Evolutionary conservation across 2,329 filamentous ascomycete species (phyloP), one percentile per base, ranked within the genome.

Genomic region (Ceratocystis destructans): DNA sequence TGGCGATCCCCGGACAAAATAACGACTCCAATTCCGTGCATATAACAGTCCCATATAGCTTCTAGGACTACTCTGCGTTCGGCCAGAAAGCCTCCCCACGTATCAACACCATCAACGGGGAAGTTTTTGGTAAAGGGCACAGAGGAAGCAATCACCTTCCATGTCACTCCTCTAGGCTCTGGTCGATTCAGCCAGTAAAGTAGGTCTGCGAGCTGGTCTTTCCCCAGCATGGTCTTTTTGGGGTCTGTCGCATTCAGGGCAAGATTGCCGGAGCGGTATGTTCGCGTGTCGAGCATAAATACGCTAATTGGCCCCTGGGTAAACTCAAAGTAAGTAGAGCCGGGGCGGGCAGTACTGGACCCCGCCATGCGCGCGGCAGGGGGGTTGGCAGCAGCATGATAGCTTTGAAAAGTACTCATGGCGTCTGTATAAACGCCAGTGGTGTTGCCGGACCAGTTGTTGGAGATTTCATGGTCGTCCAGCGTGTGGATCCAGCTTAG

Each of bases 71-170:
- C 80, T 65, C 82, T 83, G 17, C 94, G 86, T 78, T 99, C 94
- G 62, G 81, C 77, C 1, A 96, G 80, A 75, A 96, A 96, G 0
- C 93, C 93, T 61, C 90, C 90, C 94, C 94, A 99, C 0, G 94
- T 97, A 73, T 99, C 94, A 69, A 87, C 81, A 1, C 85, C 85
- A 70, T 94, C 93, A 70, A 96, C 84, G 28, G 85, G 87, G 93
- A 94, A 99, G 75, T 99, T 99, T 77, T 96, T 96, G 5, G 94
- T 97, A 74, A 99, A 96, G 0, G 94, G 94, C 4, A 97, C 88
- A 20, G 89, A 92, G 48, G 89, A 92, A 20, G 92, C 87, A 63
- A 99, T 79, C 71, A 99, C 86, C 77, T 97, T 97, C 93, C 94
- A 99, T 72, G 87, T 87, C 0, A 96, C 86, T 0, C 90, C 90